Base-by-base conservation (phyloP, 768 basidiomycete genomes). In the Austroboletus festivus region DNA sequence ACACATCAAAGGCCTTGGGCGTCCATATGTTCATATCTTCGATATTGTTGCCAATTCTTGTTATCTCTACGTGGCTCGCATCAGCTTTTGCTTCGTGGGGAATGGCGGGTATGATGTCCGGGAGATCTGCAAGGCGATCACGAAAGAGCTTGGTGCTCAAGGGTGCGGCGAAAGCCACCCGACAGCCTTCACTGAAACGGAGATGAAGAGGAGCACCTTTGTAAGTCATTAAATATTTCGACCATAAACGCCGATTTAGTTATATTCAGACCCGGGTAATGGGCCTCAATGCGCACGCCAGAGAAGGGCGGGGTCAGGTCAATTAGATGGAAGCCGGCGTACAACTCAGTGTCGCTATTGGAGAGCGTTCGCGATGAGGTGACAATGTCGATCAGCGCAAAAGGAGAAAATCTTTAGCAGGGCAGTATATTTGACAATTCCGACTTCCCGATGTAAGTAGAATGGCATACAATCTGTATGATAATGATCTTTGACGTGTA, bases 71-170 rank as follows among this genome's bases (percentile, higher is more conserved):
- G 39, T 46, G 37, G 52, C 53, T 1, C 72, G 73, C 6, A 73
- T 75, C 22, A 80, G 81, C 0, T 74, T 71, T 34, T 82, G 81
- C 56, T 80, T 80, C 51, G 79, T 70, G 15, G 78, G 69, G 50
- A 78, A 67, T 50, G 79, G 73, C 38, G 77, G 82, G 44, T 72
- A 78, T 45, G 70, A 59, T 2, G 33, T 75, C 19, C 72, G 73
- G 37, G 71, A 77, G 12, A 60, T 81, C 20, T 65, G 64, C 20
- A 69, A 65, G 44, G 68, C 64, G 0, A 69, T 80, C 33, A 70
- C 69, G 1, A 62, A 70, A 70, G 43, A 68, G 42, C 47, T 53
- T 62, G n/a, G 74, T 68, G 49, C 38, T 28, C 44, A 44, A 23
- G 46, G 54, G 15, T 59, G 39, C 23, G 52, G 54, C 1, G 30